These are phyloP conservation scores for Naganishia randhawae DNA, from an alignment of 768 basidiomycete species.

Conservation along the genomic window DNA sequence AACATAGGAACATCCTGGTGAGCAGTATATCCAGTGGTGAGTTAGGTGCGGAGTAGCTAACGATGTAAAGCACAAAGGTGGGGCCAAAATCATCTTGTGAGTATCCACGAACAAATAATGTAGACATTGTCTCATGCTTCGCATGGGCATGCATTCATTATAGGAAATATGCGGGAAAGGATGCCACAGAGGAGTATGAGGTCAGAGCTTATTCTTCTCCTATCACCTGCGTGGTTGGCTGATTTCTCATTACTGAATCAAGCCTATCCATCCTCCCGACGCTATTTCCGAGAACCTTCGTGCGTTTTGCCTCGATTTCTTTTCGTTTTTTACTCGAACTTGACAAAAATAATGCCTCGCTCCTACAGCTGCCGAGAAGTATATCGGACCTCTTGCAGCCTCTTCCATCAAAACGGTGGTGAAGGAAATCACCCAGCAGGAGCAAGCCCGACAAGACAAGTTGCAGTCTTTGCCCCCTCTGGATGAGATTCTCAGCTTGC, in stretches of 20 bases:
- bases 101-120: neutral
- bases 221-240: neutral
- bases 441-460: slow-evolving; percentile 65
- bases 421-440: slow-evolving; percentile 60
- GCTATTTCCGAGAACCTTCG: slow-evolving; percentile 59
- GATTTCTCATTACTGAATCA: slow-evolving; percentile 59
- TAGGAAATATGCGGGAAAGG: slow-evolving; percentile 71
- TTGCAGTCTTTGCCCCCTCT: slow-evolving; percentile 66
- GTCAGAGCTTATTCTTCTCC: neutral
- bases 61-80: slow-evolving; percentile 59
- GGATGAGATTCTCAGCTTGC: slow-evolving; percentile 65
- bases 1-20: slow-evolving; percentile 45
- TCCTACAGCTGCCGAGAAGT: slow-evolving; percentile 56
- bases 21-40: slow-evolving; percentile 10
- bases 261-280: slow-evolving; percentile 80
- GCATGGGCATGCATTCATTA: neutral
- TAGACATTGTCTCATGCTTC: neutral
- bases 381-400: slow-evolving; percentile 66
- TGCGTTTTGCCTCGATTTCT: slow-evolving; percentile 26
- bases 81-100: slow-evolving; percentile 68
- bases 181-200: slow-evolving; percentile 62
- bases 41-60: neutral
- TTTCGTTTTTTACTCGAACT: slow-evolving; percentile 20
- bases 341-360: slow-evolving; percentile 23
- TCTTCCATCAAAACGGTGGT: slow-evolving; percentile 57